Evolutionary conservation across 2,329 filamentous ascomycete species (phyloP), one percentile per base, ranked within the genome.

Genomic region (Cercospora citrullina): DNA sequence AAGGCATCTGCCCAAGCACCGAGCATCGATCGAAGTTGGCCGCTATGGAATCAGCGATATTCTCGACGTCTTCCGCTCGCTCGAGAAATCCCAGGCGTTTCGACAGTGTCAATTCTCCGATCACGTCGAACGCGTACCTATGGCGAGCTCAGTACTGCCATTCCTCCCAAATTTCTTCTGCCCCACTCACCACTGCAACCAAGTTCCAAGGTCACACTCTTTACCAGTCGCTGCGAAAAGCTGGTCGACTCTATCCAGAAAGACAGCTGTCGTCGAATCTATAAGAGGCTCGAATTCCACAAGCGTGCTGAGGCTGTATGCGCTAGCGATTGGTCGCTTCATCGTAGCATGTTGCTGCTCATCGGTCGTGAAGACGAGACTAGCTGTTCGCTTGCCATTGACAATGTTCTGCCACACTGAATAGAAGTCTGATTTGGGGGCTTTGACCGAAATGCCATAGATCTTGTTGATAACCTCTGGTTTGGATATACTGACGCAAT

Each of bases 271-370:
- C 0, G 89, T 92, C 66, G 88, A 89, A 75, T 91, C 90, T 53
- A 94, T 90, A 42, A 91, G 88, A 0, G 91, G 90, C 75, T 94
- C 91, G 72, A 92, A 93, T 74, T 91, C 88, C 10, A 93, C 87
- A 6, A 93, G 81, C 0, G 89, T 86, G 9, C 86, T 90, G 89
- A 93, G 45, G 5, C 73, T 71, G 63, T 74, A 75, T 2, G 71
- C 64, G 16, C 61, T 65, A 7, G 72, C 73, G 45, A 75, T 67
- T 1, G 73, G 72, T 2, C 72, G 70, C 57, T 72, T 81, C 71
- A 74, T 72, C 26, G 36, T 67, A 18, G 70, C 70, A 68, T 72
- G 73, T 51, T 72, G 68, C 30, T 69, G 69, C 60, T 74, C 74
- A 51, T 74, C 73, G 8, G 73, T 73, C 23, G 74, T 73, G 62